Evolutionary conservation across 1,139 yeast genomes (phyloP).

Genomic region (Suhomyces yuchorum): DNA sequence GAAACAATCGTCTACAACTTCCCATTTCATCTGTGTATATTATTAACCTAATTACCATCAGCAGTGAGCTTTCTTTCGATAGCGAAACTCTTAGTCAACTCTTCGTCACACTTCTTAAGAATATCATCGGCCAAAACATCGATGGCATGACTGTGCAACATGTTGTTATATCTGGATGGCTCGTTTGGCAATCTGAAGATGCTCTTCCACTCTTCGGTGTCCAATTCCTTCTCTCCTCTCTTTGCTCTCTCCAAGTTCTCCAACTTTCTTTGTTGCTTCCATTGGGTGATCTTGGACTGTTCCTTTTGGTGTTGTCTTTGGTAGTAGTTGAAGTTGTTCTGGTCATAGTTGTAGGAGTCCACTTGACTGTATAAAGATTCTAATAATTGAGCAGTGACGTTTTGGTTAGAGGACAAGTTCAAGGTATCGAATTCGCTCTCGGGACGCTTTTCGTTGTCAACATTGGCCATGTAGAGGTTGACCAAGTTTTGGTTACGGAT

Average conservation of each 20-base stretch:
- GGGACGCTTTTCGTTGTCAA: conserved; percentile 28
- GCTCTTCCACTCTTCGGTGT: conserved; percentile 66
- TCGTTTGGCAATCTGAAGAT: conserved; percentile 71
- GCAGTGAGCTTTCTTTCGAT: conserved; percentile 50
- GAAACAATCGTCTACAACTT: background rate
- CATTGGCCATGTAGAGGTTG: conserved; percentile 43
- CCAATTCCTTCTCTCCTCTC: conserved; percentile 58
- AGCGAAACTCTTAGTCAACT: conserved; percentile 62
- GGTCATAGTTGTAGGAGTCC: conserved; percentile 79
- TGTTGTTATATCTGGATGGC: conserved; percentile 75
- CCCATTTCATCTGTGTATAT: conserved; percentile 2
- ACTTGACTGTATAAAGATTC: conserved; percentile 74
- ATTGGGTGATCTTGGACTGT: conserved; percentile 66
- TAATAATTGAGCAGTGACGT: conserved; percentile 52
- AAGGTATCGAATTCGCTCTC: conserved; percentile 42
- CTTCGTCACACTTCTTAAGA: conserved; percentile 66
- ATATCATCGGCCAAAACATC: conserved; percentile 67
- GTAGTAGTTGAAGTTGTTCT: conserved; percentile 79
- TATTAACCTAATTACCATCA: conserved; percentile 11
- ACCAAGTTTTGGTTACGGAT: conserved; percentile 58
- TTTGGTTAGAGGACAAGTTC: conserved; percentile 47
- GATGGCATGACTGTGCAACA: conserved; percentile 70
- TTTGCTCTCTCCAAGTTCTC: conserved; percentile 65
- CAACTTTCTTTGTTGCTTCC: conserved; percentile 67
- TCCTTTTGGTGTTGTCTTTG: conserved; percentile 80